Evolutionary conservation across 225 moss, liverwort and hornwort species (phyloP).

Genomic region (Physcomitrium patens): DNA sequence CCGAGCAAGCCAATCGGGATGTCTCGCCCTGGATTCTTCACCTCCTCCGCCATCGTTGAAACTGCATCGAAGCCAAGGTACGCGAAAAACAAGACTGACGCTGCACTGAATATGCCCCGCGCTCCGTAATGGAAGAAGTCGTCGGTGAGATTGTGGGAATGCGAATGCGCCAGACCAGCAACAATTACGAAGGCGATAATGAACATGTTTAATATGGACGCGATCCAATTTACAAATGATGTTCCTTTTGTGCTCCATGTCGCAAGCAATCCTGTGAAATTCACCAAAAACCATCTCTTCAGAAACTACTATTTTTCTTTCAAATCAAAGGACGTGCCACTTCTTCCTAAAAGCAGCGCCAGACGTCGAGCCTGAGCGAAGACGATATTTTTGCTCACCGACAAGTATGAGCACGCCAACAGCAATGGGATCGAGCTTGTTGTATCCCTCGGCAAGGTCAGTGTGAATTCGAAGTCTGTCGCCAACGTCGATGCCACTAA

Average conservation of each 20-base stretch:
- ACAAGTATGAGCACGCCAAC: conserved; percentile 59
- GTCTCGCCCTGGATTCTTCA: conserved; percentile 64
- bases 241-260: conserved; percentile 62
- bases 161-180: conserved; percentile 54
- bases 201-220: conserved; percentile 46
- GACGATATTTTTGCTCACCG: conserved; percentile 6
- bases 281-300: background rate
- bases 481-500: conserved; percentile 45
- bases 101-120: conserved; percentile 51
- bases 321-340: background rate
- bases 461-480: conserved; percentile 63
- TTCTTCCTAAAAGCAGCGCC: no score
- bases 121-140: conserved; percentile 57
- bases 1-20: conserved; percentile 81
- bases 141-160: conserved; percentile 37
- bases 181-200: conserved; percentile 64
- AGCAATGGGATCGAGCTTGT: conserved; percentile 72
- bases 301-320: background rate
- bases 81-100: conserved; percentile 57
- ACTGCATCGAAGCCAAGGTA: conserved; percentile 61
- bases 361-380: background rate
- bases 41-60: conserved; percentile 72
- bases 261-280: conserved; percentile 34
- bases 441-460: conserved; percentile 50
- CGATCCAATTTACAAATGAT: conserved; percentile 66